phyloP scores from a whole-genome alignment of 2,329 filamentous ascomycete genomes.

The Fusarium metavorans region DNA sequence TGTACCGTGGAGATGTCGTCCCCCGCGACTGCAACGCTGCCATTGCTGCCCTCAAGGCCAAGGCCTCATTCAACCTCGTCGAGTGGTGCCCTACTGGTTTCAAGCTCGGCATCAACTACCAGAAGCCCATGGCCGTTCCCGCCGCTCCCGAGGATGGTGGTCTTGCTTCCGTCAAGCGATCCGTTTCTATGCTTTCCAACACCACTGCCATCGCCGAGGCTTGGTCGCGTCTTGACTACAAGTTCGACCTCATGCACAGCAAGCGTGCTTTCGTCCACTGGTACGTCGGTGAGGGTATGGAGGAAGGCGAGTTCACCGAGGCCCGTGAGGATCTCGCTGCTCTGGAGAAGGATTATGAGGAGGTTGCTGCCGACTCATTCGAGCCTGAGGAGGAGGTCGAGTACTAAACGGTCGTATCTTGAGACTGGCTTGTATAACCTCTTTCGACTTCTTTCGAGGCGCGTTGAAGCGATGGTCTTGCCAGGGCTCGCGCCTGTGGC shows the following conservation, averaged over 20 bases:
- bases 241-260: conserved; percentile 84
- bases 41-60: conserved; percentile 76
- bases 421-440: conserved; percentile 30
- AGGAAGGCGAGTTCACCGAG: conserved; percentile 91
- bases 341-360: conserved; percentile 88
- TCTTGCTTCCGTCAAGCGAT: conserved; percentile 71
- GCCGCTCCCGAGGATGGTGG: conserved; percentile 66
- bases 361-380: conserved; percentile 81
- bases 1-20: conserved; percentile 79
- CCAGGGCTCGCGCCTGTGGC: conserved; percentile 21
- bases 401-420: conserved; percentile 71
- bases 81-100: conserved; percentile 83
- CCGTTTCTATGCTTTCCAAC: conserved; percentile 79
- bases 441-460: conserved; percentile 38
- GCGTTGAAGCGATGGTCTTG: conserved; percentile 30
- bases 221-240: conserved; percentile 78
- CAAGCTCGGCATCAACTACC: conserved; percentile 82
- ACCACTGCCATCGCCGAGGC: conserved; percentile 80
- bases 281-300: conserved; percentile 92
- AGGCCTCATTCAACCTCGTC: conserved; percentile 78
- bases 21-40: conserved; percentile 77
- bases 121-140: conserved; percentile 73
- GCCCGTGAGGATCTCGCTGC: conserved; percentile 88
- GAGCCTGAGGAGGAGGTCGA: conserved; percentile 75
- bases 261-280: conserved; percentile 83